phyloP scores from a whole-genome alignment of 2,329 filamentous ascomycete species.

The Diaporthe destruens region DNA sequence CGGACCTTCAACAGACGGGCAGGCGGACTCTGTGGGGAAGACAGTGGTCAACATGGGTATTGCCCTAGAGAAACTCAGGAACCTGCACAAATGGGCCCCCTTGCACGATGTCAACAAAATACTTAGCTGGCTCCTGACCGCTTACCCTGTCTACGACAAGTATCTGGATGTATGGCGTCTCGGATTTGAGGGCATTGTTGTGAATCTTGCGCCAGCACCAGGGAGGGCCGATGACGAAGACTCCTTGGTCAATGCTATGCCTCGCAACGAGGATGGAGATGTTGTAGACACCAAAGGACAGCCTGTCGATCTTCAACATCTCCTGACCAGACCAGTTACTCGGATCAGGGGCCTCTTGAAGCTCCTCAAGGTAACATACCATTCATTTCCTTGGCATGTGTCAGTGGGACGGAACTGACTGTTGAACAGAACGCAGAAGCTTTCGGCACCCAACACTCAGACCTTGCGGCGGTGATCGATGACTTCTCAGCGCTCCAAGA shows the following conservation, averaged over 20 bases:
- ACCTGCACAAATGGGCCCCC: constrained; percentile 84
- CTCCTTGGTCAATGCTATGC: constrained; percentile 70
- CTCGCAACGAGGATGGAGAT: constrained; percentile 74
- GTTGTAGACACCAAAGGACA: constrained; percentile 82
- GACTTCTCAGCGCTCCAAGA: constrained; percentile 80
- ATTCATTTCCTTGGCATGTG: too few species aligned
- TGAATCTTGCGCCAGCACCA: constrained; percentile 84
- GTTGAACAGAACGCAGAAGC: constrained; percentile 68
- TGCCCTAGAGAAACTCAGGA: constrained; percentile 85
- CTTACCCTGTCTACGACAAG: constrained; percentile 83
- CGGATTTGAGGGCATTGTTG: constrained; percentile 93
- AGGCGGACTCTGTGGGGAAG: constrained; percentile 76
- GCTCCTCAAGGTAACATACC: constrained; percentile 75
- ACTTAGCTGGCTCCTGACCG: constrained; percentile 83
- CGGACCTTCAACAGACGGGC: constrained; percentile 64
- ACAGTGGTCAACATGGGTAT: constrained; percentile 96
- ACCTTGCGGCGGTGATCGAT: constrained; percentile 69
- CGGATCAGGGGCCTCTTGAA: constrained; percentile 90
- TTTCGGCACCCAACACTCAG: constrained; percentile 63
- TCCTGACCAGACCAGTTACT: constrained; percentile 89
- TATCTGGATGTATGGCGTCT: constrained; percentile 92
- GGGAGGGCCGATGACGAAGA: constrained; percentile 68
- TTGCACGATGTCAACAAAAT: constrained; percentile 78
- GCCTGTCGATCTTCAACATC: constrained; percentile 91
- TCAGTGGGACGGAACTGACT: constrained; percentile 48